phyloP scores from a whole-genome alignment of 768 basidiomycete species.

The Tylopilus rubrobrunneus region DNA sequence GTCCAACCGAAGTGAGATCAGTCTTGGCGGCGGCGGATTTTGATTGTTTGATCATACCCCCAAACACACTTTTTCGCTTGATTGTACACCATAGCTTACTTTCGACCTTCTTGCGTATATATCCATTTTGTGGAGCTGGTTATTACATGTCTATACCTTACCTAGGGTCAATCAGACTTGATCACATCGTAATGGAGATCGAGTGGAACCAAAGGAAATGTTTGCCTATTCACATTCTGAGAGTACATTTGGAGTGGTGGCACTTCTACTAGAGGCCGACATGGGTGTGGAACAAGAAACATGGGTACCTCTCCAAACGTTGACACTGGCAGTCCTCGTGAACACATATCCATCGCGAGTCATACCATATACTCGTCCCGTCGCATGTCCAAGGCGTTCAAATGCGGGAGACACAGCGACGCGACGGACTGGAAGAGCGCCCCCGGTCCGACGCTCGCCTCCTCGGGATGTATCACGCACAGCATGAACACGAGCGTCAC shows the following conservation, averaged over 20 bases:
- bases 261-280: no score
- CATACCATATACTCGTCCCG: constrained; percentile 15
- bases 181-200: neutral
- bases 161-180: neutral
- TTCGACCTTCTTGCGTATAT: constrained; percentile 31
- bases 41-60: constrained; percentile 12
- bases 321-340: constrained; percentile 3
- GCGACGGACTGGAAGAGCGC: constrained; percentile 1
- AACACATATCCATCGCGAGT: constrained; percentile 3
- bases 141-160: neutral
- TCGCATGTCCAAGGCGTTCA: neutral
- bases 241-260: no score
- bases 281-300: no score
- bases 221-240: neutral
- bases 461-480: constrained; percentile 14
- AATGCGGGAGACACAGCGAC: constrained; percentile 3
- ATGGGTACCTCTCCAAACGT: neutral
- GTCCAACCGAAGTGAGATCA: constrained; percentile 45
- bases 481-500: constrained; percentile 9
- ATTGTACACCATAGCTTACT: constrained; percentile 21
- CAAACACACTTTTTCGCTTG: neutral
- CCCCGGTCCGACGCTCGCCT: neutral
- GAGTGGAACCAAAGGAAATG: neutral
- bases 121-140: constrained; percentile 2
- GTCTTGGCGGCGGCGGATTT: constrained; percentile 28